phyloP scores from a whole-genome alignment of 2,329 filamentous ascomycete genomes.

The Passalora sequoiae region DNA sequence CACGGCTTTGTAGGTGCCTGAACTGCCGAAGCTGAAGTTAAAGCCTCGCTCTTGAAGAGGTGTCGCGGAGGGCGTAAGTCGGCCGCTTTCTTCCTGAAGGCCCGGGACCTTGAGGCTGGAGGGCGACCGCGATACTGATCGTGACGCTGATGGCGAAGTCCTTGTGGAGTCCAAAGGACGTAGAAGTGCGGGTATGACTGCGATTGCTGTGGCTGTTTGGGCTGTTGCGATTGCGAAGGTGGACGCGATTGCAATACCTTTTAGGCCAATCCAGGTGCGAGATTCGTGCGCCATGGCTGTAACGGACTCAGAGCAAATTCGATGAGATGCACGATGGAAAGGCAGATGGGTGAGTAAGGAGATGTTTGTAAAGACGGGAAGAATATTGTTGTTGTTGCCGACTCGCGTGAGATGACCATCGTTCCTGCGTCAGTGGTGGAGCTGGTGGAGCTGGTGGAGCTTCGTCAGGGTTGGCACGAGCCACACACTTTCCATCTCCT shows the following conservation, averaged over 20 bases:
- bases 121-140: conserved; percentile 1
- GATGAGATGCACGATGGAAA: too few species aligned
- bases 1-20: conserved; percentile 26
- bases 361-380: too few species aligned
- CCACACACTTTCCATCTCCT: too few species aligned
- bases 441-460: too few species aligned
- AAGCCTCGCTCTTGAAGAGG: conserved; percentile 15
- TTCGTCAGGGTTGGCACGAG: too few species aligned
- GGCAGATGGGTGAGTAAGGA: too few species aligned
- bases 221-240: conserved; percentile 18
- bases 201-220: conserved; percentile 9
- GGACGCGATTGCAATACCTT: conserved; percentile 15
- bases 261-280: conserved; percentile 7
- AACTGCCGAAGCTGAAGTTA: conserved; percentile 15
- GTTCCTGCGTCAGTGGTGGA: too few species aligned
- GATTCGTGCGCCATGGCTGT: conserved; percentile 8
- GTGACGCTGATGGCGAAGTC: conserved; percentile 1
- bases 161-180: conserved; percentile 14
- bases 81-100: conserved; percentile 15
- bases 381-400: too few species aligned
- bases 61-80: conserved; percentile 18
- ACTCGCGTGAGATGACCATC: too few species aligned
- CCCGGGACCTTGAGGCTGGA: conserved; percentile 14
- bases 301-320: too few species aligned
- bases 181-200: conserved; percentile 21